A percentile compares a stretch with the other conserved stretches of the same genome.
These are phyloP conservation scores for Lotus japonicus DNA, from an alignment of 306 rosid genomes.

Conservation along the genomic window DNA sequence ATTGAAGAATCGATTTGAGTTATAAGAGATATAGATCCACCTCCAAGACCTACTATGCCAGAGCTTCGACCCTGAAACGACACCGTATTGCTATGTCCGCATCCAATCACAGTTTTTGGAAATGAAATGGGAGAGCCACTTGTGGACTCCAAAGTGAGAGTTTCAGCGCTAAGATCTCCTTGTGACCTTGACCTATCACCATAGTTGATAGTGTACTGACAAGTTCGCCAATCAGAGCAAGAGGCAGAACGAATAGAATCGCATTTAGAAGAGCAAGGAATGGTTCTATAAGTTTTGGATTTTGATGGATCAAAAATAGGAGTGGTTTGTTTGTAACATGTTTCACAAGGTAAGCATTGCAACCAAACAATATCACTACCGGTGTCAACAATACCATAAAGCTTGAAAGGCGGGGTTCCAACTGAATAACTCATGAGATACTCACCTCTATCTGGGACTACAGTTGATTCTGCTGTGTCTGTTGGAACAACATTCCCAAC, in stretches of 20 bases:
- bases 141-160: conserved; percentile 35
- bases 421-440: conserved; percentile 35
- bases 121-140: conserved; percentile 1
- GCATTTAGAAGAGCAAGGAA: not conserved
- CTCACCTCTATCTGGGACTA: conserved; percentile 5
- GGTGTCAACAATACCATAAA: conserved; percentile 41
- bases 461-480: not conserved
- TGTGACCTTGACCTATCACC: conserved; percentile 30
- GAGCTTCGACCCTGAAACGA: not conserved
- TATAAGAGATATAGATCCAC: conserved; percentile 22
- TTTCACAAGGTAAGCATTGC: conserved; percentile 46
- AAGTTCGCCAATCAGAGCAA: not conserved
- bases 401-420: conserved; percentile 43
- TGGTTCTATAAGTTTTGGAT: conserved; percentile 24
- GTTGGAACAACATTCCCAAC: too few species aligned
- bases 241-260: fast-evolving
- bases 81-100: conserved; percentile 23
- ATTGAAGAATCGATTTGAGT: conserved; percentile 26
- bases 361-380: conserved; percentile 61
- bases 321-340: conserved; percentile 31
- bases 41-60: conserved; percentile 55
- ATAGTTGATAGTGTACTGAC: conserved; percentile 15
- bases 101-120: conserved; percentile 32
- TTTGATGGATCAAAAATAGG: conserved; percentile 37
- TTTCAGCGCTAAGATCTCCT: conserved; percentile 33